A percentile compares a stretch with the other conserved stretches of the same genome.
Conservation (phyloP, 345 rosid genomes). For the Rhizophora mangle region DNA sequence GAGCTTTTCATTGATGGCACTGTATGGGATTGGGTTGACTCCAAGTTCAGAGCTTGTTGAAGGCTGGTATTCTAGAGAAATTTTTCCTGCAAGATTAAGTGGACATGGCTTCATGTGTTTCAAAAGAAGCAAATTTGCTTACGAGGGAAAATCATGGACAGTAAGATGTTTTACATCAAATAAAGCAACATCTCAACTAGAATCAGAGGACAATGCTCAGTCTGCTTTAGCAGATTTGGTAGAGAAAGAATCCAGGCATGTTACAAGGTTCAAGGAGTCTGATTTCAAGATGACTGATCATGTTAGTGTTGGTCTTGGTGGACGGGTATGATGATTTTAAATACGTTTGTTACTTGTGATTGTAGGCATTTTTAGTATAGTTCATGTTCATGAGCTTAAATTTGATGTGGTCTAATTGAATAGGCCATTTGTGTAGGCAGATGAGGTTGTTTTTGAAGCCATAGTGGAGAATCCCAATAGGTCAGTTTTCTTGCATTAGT, state of each 20-base stretch:
- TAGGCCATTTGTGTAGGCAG: conserved; percentile 46
- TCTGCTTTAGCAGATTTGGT: conserved; percentile 14
- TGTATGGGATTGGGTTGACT: conserved; percentile 39
- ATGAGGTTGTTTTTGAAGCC: conserved; percentile 87
- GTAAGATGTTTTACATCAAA: conserved; percentile 43
- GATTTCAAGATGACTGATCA: conserved; percentile 75
- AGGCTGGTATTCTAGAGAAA: conserved; percentile 28
- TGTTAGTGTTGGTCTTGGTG: conserved; percentile 83
- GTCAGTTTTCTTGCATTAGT: conserved; percentile 35
- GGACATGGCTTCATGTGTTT: conserved; percentile 17
- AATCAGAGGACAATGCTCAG: conserved; percentile 32
- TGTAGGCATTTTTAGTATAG: background rate
- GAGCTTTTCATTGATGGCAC: conserved; percentile 45
- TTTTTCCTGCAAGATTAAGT: conserved; percentile 29
- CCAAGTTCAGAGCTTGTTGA: conserved; percentile 37
- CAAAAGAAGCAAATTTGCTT: conserved; percentile 16
- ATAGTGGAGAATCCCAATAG: conserved; percentile 61
- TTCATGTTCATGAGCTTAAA: background rate
- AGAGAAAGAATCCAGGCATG: conserved; percentile 57
- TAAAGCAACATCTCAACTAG: conserved; percentile 37
- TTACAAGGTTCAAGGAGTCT: conserved; percentile 66
- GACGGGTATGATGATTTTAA: conserved; percentile 52
- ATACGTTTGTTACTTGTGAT: background rate
- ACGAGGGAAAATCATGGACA: conserved; percentile 18
- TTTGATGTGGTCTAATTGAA: conserved; percentile 4